Conservation (phyloP, 129 eudicot species). For the Flaveria sonorensis region DNA sequence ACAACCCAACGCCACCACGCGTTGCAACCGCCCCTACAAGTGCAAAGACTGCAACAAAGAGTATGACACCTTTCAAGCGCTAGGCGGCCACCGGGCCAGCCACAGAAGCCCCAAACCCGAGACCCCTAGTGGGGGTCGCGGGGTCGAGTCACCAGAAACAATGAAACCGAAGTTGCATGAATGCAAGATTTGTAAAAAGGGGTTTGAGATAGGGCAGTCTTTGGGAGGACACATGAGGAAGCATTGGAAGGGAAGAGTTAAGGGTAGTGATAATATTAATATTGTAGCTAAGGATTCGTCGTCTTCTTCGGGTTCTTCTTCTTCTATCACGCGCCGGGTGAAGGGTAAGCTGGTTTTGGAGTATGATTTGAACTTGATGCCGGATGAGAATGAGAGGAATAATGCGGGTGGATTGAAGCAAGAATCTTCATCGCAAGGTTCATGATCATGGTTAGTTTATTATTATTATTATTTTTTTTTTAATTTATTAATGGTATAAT, state of each 20-base stretch:
- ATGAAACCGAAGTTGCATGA: constrained; percentile 1
- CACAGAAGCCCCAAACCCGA: background rate
- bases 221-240: constrained; percentile 34
- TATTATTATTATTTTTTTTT: background rate
- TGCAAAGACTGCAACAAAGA: constrained; percentile 27
- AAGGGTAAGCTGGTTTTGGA: constrained; percentile 4
- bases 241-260: background rate
- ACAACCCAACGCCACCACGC: background rate
- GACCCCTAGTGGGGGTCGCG: background rate
- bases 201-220: constrained; percentile 28
- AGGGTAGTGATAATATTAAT: background rate
- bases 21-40: background rate
- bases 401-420: background rate
- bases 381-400: constrained; percentile 16
- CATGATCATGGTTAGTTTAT: no score
- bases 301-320: background rate
- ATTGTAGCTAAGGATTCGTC: background rate
- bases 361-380: constrained; percentile 24
- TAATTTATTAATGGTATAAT: background rate
- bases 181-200: constrained; percentile 18
- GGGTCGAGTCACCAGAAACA: background rate
- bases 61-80: constrained; percentile 28
- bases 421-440: no score
- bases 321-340: background rate
- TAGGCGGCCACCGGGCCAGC: constrained; percentile 28